Conservation (phyloP, 1,284 basidiomycete species). For the Microstroma glucosiphilum region DNA sequence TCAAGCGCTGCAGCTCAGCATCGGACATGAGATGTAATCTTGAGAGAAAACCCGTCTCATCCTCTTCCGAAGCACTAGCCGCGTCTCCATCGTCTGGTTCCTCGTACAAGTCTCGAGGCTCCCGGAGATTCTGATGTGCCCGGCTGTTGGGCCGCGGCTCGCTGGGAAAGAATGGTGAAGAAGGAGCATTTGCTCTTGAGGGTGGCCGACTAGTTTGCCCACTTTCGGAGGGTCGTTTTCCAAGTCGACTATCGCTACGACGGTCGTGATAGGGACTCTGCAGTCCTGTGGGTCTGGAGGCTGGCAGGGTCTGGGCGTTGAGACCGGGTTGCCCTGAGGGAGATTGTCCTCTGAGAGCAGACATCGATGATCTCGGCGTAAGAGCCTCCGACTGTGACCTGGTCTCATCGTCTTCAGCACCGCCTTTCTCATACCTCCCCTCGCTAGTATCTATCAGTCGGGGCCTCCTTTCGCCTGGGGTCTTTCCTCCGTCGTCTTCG, state of each 20-base stretch:
- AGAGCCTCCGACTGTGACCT: constrained; percentile 8
- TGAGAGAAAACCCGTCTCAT: constrained; percentile 3
- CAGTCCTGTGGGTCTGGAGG: not conserved
- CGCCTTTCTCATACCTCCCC: not conserved
- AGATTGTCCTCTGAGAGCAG: not conserved
- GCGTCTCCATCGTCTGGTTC: not conserved
- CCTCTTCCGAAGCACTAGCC: not conserved
- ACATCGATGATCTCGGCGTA: not conserved
- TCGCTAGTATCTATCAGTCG: not conserved
- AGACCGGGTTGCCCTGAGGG: not conserved
- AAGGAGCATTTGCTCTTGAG: not conserved
- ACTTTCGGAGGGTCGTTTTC: not conserved
- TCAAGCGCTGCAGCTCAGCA: constrained; percentile 12
- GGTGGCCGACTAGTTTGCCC: not conserved
- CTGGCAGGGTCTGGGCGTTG: not conserved
- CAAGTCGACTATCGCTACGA: not conserved
- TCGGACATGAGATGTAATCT: constrained; percentile 14
- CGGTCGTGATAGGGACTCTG: not conserved
- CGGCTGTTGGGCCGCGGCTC: not conserved
- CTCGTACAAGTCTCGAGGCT: not conserved
- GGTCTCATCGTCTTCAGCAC: constrained; percentile 5
- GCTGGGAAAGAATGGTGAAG: not conserved
- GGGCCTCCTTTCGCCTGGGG: not conserved
- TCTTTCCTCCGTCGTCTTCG: not conserved
- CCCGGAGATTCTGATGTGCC: not conserved